Percentiles rank a stretch among this genome's conserved stretches.
These are phyloP conservation scores for Lathyrus oleraceus DNA, from an alignment of 306 rosid species.

Conservation along the genomic window DNA sequence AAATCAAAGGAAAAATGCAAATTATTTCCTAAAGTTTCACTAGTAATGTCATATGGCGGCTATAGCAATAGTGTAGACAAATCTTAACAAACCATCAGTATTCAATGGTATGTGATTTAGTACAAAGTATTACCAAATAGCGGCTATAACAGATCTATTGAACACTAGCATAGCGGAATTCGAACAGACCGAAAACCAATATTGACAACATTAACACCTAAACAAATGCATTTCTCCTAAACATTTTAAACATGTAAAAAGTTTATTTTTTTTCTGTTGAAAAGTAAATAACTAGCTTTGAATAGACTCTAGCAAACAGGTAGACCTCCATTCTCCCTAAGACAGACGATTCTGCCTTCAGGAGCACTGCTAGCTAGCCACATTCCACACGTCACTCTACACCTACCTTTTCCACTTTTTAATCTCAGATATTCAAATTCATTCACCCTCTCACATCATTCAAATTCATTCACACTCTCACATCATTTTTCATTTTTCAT, in stretches of 20 bases:
- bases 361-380: too few relatives aligned
- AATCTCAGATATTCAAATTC: too few relatives aligned
- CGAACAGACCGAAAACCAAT: neutral
- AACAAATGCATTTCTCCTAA: neutral
- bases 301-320: neutral
- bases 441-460: too few relatives aligned
- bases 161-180: neutral
- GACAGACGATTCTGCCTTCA: too few relatives aligned
- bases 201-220: neutral
- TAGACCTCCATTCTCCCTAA: too few relatives aligned
- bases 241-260: neutral
- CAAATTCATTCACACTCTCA: too few relatives aligned
- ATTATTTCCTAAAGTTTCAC: neutral
- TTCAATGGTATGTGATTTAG: neutral
- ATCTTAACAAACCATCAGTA: too few relatives aligned
- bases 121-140: neutral
- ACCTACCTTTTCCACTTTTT: too few relatives aligned
- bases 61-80: neutral
- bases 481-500: too few relatives aligned
- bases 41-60: neutral
- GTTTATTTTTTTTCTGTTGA: neutral
- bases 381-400: too few relatives aligned
- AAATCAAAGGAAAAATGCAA: neutral
- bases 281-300: neutral
- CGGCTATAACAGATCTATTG: neutral